A percentile compares a stretch with the other conserved stretches of the same genome.
Conservation (phyloP, 2,329 filamentous ascomycete genomes). For the Mariannaea elegans region DNA sequence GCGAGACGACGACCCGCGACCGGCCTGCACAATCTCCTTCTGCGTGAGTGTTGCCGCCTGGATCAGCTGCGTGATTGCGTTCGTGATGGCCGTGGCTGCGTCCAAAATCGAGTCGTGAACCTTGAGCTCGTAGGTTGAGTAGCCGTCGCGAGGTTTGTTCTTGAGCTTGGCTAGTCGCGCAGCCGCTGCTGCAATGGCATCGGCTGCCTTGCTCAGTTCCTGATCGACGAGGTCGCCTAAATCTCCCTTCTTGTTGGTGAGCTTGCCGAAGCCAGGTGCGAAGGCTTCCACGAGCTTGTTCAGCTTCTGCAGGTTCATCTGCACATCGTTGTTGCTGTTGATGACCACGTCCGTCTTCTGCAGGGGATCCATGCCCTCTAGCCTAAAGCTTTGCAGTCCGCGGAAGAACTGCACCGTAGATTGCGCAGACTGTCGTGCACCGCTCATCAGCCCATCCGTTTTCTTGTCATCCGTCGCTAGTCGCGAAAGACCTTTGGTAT, state of each 20-base stretch:
- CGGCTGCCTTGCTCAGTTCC: slow-evolving; percentile 91
- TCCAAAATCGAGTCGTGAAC: slow-evolving; percentile 96
- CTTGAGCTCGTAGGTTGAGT: slow-evolving; percentile 94
- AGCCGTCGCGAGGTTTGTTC: slow-evolving; percentile 96
- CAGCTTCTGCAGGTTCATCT: slow-evolving; percentile 90
- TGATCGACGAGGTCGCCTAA: slow-evolving; percentile 91
- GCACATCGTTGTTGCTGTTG: slow-evolving; percentile 95
- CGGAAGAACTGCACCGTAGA: slow-evolving; percentile 96
- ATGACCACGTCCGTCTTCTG: slow-evolving; percentile 98
- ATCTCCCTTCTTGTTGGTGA: slow-evolving; percentile 82
- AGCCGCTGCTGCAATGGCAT: slow-evolving; percentile 92
- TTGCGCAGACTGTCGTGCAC: slow-evolving; percentile 83
- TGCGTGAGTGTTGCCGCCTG: slow-evolving; percentile 93
- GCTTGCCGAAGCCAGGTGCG: slow-evolving; percentile 84
- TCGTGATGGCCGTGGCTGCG: slow-evolving; percentile 91
- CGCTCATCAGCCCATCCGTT: slow-evolving; percentile 83
- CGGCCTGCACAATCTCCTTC: slow-evolving; percentile 95
- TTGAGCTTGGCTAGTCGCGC: slow-evolving; percentile 89
- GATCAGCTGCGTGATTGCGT: slow-evolving; percentile 92
- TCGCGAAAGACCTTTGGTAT: slow-evolving; percentile 92
- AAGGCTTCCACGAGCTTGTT: slow-evolving; percentile 94
- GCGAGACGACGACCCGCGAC: slow-evolving; percentile 83
- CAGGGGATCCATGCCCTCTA: slow-evolving; percentile 88
- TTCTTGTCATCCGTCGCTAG: slow-evolving; percentile 97
- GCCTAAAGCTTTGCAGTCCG: slow-evolving; percentile 88